phyloP scores from a whole-genome alignment of 2,329 filamentous ascomycete species.

The Aureobasidium sp. region DNA sequence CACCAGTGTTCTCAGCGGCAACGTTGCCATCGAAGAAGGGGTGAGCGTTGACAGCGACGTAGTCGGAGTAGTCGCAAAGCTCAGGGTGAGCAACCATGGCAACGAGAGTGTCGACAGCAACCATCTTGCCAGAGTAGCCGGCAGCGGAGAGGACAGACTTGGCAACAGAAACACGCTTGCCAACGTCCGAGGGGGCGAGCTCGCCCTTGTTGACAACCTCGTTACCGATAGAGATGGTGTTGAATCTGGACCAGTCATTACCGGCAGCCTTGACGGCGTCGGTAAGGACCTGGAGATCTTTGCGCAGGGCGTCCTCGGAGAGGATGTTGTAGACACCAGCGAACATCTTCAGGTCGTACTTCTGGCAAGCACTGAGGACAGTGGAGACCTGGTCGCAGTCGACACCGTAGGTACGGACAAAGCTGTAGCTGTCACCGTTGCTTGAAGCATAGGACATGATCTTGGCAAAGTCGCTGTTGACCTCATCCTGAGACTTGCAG shows the following conservation, averaged over 20 bases:
- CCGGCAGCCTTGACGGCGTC: slow-evolving; percentile 48
- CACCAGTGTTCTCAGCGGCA: slow-evolving; percentile 52
- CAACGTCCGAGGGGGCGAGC: slow-evolving; percentile 42
- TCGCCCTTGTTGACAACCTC: slow-evolving; percentile 58
- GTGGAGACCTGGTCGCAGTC: slow-evolving; percentile 65
- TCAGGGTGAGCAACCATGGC: slow-evolving; percentile 59
- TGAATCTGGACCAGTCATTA: slow-evolving; percentile 58
- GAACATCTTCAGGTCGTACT: slow-evolving; percentile 61
- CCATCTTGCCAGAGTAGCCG: slow-evolving; percentile 65
- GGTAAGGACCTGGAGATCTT: too few relatives aligned
- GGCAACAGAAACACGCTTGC: slow-evolving; percentile 49
- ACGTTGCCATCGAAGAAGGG: slow-evolving; percentile 69
- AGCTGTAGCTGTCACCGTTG: slow-evolving; percentile 47
- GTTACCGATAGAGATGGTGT: slow-evolving; percentile 71
- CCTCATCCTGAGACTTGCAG: slow-evolving; percentile 58
- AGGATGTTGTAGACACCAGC: slow-evolving; percentile 62
- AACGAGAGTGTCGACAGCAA: slow-evolving; percentile 71
- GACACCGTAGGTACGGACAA: slow-evolving; percentile 69
- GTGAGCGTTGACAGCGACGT: slow-evolving; percentile 73
- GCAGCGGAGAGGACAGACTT: slow-evolving; percentile 48
- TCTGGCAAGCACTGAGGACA: slow-evolving; percentile 53
- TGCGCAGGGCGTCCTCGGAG: too few relatives aligned
- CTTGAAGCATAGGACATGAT: slow-evolving; percentile 23
- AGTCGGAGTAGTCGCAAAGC: slow-evolving; percentile 66
- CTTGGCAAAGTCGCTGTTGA: slow-evolving; percentile 54